Percentiles rank a stretch among this genome's conserved stretches.
These are phyloP conservation scores for Cryphonectria carpinicola DNA, from an alignment of 2,329 filamentous ascomycete genomes.

Conservation along the genomic window DNA sequence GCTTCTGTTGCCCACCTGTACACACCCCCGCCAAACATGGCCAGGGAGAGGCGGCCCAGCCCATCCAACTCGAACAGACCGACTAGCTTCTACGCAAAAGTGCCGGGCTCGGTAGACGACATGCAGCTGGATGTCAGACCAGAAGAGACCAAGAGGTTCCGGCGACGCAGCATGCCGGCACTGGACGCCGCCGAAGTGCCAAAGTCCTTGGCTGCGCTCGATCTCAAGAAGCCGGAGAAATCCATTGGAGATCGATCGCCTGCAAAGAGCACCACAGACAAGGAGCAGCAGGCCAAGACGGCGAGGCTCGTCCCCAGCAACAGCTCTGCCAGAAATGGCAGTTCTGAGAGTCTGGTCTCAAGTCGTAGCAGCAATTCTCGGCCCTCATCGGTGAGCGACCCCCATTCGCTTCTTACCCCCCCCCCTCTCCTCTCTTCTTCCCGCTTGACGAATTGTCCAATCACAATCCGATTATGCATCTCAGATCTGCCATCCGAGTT, in stretches of 20 bases:
- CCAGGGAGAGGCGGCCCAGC: constrained; percentile 38
- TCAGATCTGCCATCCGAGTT: constrained; percentile 21
- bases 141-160: constrained; percentile 75
- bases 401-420: constrained; percentile 28
- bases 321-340: constrained; percentile 52
- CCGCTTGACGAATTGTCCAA: constrained; percentile 45
- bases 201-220: constrained; percentile 43
- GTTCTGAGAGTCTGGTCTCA: constrained; percentile 67
- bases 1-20: constrained; percentile 60
- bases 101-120: constrained; percentile 66
- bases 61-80: constrained; percentile 49
- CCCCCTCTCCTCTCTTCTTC: too few relatives aligned
- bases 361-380: constrained; percentile 62
- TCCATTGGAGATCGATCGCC: constrained; percentile 38
- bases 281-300: constrained; percentile 44
- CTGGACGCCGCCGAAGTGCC: constrained; percentile 53
- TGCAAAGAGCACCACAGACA: constrained; percentile 40
- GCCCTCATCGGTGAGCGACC: constrained; percentile 66
- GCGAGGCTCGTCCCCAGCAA: constrained; percentile 40
- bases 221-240: constrained; percentile 42
- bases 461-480: constrained; percentile 36
- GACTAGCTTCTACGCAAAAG: constrained; percentile 55
- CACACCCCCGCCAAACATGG: constrained; percentile 44
- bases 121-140: constrained; percentile 63
- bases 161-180: constrained; percentile 81